Evolutionary conservation across 2,329 filamentous ascomycete species (phyloP).

Genomic region (Aureobasidium sp.): DNA sequence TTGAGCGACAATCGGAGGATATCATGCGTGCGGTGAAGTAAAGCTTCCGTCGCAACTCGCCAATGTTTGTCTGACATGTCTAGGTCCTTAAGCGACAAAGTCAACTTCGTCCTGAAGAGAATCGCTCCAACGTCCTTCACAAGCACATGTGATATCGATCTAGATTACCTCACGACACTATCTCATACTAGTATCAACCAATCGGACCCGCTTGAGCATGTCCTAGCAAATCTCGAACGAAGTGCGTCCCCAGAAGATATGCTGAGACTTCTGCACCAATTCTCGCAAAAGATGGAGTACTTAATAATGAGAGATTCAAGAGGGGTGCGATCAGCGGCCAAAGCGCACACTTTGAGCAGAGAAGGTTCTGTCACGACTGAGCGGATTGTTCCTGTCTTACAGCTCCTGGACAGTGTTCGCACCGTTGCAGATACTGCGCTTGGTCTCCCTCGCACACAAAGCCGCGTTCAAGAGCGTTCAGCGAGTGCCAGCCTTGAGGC

Average conservation of each 20-base stretch:
- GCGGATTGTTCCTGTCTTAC: background rate
- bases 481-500: background rate
- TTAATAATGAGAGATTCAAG: background rate
- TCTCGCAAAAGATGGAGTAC: slow-evolving; percentile 4
- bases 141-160: background rate
- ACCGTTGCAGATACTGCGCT: background rate
- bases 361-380: background rate
- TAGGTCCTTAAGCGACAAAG: background rate
- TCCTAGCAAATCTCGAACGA: background rate
- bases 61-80: background rate
- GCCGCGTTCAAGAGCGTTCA: background rate
- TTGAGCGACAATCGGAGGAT: background rate
- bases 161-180: background rate
- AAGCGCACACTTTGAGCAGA: background rate
- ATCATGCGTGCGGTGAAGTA: slow-evolving; percentile 1
- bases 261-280: background rate
- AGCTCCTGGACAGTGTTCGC: background rate
- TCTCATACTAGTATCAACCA: background rate
- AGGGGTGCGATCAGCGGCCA: background rate
- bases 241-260: background rate
- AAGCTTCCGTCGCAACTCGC: no score
- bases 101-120: background rate
- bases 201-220: background rate
- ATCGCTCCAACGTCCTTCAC: background rate
- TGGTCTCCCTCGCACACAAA: background rate